These are phyloP conservation scores for Boletus huronensis DNA, from an alignment of 768 basidiomycete genomes.

Conservation along the genomic window DNA sequence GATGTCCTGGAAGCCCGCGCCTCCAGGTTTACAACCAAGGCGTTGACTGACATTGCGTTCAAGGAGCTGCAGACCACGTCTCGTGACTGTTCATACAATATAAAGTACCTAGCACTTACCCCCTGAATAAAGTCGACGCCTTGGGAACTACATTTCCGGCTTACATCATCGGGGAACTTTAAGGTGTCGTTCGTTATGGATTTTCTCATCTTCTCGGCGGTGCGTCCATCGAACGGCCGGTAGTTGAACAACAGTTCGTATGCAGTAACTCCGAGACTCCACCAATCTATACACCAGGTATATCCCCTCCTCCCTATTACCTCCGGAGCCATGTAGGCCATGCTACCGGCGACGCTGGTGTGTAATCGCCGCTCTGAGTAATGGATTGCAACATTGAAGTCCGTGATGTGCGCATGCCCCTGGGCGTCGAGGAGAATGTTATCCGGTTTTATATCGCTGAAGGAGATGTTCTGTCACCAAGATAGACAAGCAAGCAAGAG, in stretches of 20 bases:
- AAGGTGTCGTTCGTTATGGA: conserved; percentile 81
- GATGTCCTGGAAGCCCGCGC: conserved; percentile 74
- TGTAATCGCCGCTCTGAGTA: conserved; percentile 87
- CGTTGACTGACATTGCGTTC: conserved; percentile 77
- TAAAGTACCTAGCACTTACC: conserved; percentile 43
- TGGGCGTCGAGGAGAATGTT: conserved; percentile 91
- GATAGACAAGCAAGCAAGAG: background rate
- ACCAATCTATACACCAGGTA: conserved; percentile 92
- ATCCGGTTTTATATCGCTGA: conserved; percentile 93
- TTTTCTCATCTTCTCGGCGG: conserved; percentile 82
- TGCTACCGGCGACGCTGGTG: conserved; percentile 93
- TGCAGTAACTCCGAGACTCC: conserved; percentile 88
- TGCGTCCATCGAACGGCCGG: conserved; percentile 90
- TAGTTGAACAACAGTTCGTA: conserved; percentile 84
- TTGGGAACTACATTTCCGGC: conserved; percentile 57
- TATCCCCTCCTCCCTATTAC: conserved; percentile 92
- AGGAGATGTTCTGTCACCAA: conserved; percentile 10
- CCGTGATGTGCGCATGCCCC: conserved; percentile 95
- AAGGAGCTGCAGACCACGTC: conserved; percentile 55
- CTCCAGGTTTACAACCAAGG: conserved; percentile 72
- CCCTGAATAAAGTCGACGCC: conserved; percentile 63
- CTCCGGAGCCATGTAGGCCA: conserved; percentile 99
- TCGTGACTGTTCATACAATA: conserved; percentile 9
- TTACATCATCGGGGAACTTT: conserved; percentile 68
- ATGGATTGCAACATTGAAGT: conserved; percentile 99